Percentiles rank a stretch among this genome's conserved stretches.
Conservation (phyloP, 2,329 filamentous ascomycete genomes). For the Sordariomycetes sp. region DNA sequence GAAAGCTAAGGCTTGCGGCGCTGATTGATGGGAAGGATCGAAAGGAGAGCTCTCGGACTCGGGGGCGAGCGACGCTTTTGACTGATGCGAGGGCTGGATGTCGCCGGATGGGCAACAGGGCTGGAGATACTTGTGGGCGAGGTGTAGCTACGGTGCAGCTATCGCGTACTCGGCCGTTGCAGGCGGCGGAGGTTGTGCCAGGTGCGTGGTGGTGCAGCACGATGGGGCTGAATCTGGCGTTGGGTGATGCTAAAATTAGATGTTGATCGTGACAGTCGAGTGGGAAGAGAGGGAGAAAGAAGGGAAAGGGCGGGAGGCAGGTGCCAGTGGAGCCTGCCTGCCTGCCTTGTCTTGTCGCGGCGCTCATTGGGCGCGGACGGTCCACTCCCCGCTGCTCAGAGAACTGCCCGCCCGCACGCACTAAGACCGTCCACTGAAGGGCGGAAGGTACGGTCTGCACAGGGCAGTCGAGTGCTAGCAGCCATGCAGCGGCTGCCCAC, state of each 20-base stretch:
- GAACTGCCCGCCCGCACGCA: too few relatives aligned
- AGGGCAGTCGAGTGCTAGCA: too few relatives aligned
- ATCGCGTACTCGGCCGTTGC: constrained; percentile 1
- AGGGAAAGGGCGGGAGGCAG: constrained; percentile 1
- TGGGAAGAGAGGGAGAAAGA: constrained; percentile 8
- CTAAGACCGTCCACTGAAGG: too few relatives aligned
- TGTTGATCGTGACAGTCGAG: constrained; percentile 29
- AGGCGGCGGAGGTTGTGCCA: constrained; percentile 4
- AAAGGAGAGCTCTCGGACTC: neutral
- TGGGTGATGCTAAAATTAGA: constrained; percentile 45
- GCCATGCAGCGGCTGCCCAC: too few relatives aligned
- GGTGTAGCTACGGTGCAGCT: too few relatives aligned
- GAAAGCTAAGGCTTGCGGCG: neutral
- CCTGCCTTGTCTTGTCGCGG: too few relatives aligned
- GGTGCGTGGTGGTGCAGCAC: constrained; percentile 14
- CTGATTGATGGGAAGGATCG: neutral
- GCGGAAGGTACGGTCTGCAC: too few relatives aligned
- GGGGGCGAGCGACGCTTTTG: constrained; percentile 1
- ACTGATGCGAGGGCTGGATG: neutral
- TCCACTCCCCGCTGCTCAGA: too few relatives aligned
- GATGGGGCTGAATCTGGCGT: constrained; percentile 40
- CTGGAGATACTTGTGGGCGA: too few relatives aligned
- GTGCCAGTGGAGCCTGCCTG: too few relatives aligned
- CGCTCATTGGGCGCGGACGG: too few relatives aligned
- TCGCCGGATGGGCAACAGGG: neutral